Base-by-base conservation (phyloP, 139 green algal genomes). In the Haematococcus lacustris region DNA sequence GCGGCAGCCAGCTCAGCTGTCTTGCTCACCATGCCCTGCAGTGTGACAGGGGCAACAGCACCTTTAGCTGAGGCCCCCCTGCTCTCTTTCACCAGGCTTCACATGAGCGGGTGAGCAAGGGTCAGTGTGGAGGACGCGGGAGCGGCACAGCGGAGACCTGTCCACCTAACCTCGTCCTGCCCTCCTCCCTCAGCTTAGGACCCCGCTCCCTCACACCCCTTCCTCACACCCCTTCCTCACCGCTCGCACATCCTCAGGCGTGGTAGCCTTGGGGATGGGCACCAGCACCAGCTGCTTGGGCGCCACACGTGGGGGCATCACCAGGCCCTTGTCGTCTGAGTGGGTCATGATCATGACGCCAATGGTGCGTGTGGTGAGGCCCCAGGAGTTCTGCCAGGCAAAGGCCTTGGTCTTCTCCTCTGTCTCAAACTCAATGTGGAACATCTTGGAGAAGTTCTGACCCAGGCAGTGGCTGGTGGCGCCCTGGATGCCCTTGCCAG, bases 331-430 rank as follows among this genome's bases (percentile, higher is more conserved):
- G 90, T 99, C 86, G 77, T 99, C 95, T 25, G 82, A 86, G 81
- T 99, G 95, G 34, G 95, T 94, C 94, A 99, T 99, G 82, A 98
- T 88, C 90, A 96, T 96, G 3, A 99, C 94, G 6, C 95, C 95
- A 60, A 99, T 93, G 66, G 88, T 92, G 76, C 95, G 90, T 35
- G 95, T 98, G 71, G 93, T 97, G 47, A 97, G 80, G 41, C 95
- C 95, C 93, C 94, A 99, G 34, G 82, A 93, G 87, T 98, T 99
- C 78, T 99, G 92, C 95, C 95, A 99, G 51, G 86, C 89, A 69
- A 90, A 76, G 70, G 84, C 69, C 73, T 90, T 88, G 41, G 68
- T 73, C 47, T 86, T 85, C 41, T 94, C 86, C 59, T 93, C 86
- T 6, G 86, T 87, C 86, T 98, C 93, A 78, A 91, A 99, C 85